These are phyloP conservation scores for Cercophora newfieldiana DNA, from an alignment of 495 filamentous ascomycete genomes.

Conservation along the genomic window DNA sequence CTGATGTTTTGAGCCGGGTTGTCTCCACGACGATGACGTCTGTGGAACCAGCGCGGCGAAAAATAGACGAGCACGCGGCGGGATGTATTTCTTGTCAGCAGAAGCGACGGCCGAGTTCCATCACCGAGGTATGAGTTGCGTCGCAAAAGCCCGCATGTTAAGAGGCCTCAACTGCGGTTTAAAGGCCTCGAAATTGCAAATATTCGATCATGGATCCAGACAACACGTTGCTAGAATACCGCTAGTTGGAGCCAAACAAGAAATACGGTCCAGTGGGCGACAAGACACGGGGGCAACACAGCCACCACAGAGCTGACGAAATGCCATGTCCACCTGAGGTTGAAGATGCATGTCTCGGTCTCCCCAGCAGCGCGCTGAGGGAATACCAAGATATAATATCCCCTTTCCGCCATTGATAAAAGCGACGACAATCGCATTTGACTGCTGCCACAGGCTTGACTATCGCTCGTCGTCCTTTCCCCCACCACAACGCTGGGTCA, in stretches of 20 bases:
- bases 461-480: background rate
- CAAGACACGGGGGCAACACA: background rate
- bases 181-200: no score
- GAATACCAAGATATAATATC: background rate
- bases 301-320: background rate
- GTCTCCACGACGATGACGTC: background rate
- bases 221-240: no score
- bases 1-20: background rate
- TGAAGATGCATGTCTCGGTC: background rate
- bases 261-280: no score
- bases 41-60: background rate
- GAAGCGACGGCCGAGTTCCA: no score
- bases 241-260: no score
- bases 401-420: background rate
- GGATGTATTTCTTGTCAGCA: no score
- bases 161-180: no score
- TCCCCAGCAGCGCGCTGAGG: background rate
- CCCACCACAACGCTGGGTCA: background rate
- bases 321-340: background rate
- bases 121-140: no score
- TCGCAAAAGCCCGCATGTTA: no score
- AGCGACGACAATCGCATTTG: background rate
- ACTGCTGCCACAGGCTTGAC: background rate
- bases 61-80: background rate
- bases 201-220: no score